Evolutionary conservation across 352 stramenopile species (phyloP).

Genomic region (Blastocystis sp.): DNA sequence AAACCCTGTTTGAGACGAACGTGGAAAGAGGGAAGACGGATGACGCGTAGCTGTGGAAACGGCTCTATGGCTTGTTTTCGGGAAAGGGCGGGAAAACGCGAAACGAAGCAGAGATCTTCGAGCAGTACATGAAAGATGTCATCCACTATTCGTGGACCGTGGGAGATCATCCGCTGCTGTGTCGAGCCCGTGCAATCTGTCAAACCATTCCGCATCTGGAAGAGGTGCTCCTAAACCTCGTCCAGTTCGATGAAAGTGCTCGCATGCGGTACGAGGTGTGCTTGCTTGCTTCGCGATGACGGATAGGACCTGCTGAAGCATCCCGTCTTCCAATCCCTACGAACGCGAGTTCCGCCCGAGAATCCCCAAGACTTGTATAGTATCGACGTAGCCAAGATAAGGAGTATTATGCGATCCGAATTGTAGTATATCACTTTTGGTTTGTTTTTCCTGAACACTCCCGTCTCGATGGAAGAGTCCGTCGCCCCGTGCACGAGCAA

Average conservation of each 20-base stretch:
- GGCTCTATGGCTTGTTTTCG: not conserved
- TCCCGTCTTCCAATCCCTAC: not conserved
- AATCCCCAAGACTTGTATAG: not conserved
- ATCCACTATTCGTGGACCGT: constrained; percentile 26
- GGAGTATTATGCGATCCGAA: not conserved
- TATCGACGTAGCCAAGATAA: constrained; percentile 11
- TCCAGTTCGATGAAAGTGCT: not conserved
- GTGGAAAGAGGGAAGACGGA: not conserved
- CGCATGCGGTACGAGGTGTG: constrained; percentile 44
- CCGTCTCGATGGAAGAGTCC: not conserved
- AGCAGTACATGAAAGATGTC: constrained; percentile 27
- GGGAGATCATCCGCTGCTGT: constrained; percentile 9
- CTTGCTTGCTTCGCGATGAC: not conserved
- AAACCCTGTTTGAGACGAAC: not conserved
- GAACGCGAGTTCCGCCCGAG: not conserved
- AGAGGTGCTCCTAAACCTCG: constrained; percentile 4
- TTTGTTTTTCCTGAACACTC: not conserved
- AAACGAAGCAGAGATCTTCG: not conserved
- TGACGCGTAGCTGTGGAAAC: constrained; percentile 38
- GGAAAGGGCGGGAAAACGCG: not conserved
- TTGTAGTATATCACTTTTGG: constrained; percentile 41
- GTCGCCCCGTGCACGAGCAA: not conserved
- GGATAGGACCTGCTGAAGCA: constrained; percentile 23
- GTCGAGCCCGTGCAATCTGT: not conserved
- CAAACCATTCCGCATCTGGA: constrained; percentile 1